Conservation (phyloP, 1,284 basidiomycete genomes). For the Fomitopsis pinicola region DNA sequence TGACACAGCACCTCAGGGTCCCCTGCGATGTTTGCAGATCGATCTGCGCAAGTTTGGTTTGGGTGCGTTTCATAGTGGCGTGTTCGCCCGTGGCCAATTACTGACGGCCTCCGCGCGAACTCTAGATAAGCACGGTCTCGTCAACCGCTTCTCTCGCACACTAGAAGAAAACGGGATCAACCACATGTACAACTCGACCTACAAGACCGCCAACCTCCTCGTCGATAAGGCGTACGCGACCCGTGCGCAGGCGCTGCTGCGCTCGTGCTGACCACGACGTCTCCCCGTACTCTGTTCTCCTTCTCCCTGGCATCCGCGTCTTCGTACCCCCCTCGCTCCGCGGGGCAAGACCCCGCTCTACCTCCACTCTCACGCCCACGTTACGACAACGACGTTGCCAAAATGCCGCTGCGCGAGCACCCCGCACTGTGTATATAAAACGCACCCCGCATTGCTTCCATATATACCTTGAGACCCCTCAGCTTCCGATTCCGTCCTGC, state of each 20-base stretch:
- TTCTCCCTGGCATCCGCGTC: not conserved
- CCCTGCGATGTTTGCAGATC: conserved; percentile 63
- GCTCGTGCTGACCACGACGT: conserved; percentile 21
- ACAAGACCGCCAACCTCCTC: conserved; percentile 79
- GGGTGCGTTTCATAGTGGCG: conserved; percentile 36
- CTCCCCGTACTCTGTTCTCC: not conserved
- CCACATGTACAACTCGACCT: conserved; percentile 83
- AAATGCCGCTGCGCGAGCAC: not conserved
- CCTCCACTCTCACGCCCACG: not conserved
- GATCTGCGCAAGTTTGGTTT: conserved; percentile 66
- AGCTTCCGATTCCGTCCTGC: not conserved
- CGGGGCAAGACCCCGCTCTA: not conserved
- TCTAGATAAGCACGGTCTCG: conserved; percentile 69
- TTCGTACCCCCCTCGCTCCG: not conserved
- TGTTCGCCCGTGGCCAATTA: not conserved
- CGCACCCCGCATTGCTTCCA: not conserved
- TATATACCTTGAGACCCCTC: not conserved
- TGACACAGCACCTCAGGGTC: conserved; percentile 30
- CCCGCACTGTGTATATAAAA: conserved; percentile 1
- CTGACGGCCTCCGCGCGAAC: not conserved
- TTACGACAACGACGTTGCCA: not conserved
- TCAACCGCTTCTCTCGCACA: conserved; percentile 71
- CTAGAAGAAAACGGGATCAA: conserved; percentile 70
- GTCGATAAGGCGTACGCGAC: conserved; percentile 37
- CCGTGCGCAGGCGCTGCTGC: conserved; percentile 26